phyloP scores from a whole-genome alignment of 2,329 filamentous ascomycete species.

The Colletotrichum echinochloae region DNA sequence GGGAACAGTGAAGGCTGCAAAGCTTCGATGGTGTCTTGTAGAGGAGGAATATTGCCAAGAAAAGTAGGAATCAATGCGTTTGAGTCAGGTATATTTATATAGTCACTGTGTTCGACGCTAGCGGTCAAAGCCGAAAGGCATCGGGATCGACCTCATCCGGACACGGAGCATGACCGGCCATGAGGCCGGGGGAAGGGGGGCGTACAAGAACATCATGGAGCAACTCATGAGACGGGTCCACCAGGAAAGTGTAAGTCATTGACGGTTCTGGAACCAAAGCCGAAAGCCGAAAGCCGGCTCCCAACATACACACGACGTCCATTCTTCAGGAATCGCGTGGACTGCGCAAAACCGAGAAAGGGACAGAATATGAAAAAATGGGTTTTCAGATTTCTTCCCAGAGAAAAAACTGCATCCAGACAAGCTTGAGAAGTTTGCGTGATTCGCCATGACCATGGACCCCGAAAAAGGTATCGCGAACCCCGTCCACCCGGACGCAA shows the following conservation, averaged over 20 bases:
- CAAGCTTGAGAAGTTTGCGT: neutral
- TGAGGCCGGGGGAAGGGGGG: neutral
- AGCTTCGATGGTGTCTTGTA: neutral
- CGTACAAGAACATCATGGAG: too few relatives aligned
- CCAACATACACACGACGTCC: slow-evolving; percentile 26
- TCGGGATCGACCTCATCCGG: neutral
- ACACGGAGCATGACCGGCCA: neutral
- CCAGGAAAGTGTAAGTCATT: neutral
- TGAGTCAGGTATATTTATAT: neutral
- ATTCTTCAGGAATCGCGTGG: neutral
- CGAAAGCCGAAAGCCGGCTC: slow-evolving; percentile 34
- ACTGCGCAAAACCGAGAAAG: neutral
- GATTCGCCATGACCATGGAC: slow-evolving; percentile 1
- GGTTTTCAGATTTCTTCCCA: too few relatives aligned
- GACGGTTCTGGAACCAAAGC: slow-evolving; percentile 9
- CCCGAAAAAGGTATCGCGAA: slow-evolving; percentile 13
- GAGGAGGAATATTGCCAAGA: neutral
- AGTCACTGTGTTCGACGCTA: neutral
- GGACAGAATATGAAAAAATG: too few relatives aligned
- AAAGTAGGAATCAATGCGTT: neutral
- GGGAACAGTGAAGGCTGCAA: neutral
- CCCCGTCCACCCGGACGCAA: neutral
- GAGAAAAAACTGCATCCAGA: too few relatives aligned
- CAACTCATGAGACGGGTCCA: slow-evolving; percentile 5
- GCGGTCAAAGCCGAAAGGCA: neutral